Evolutionary conservation across 805 yeast species (phyloP).

Genomic region (Clavispora santaluciae): DNA sequence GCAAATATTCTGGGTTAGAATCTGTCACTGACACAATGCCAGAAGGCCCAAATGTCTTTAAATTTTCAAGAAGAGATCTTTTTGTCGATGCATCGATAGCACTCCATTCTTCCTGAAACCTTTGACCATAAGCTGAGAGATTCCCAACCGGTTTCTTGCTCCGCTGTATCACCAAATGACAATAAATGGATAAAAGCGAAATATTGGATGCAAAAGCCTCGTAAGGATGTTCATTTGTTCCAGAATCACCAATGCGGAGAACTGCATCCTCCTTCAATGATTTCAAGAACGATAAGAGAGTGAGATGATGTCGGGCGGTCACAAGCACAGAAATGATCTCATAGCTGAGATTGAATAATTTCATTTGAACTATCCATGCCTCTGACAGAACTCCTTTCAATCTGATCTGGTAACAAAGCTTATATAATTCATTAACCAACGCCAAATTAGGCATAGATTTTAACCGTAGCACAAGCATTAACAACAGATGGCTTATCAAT

Average conservation of each 20-base stretch:
- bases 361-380: conserved; percentile 16
- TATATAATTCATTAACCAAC: conserved; percentile 41
- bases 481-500: conserved; percentile 21
- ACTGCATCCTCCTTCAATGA: conserved; percentile 19
- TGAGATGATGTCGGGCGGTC: conserved; percentile 26
- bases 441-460: conserved; percentile 39
- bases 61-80: not conserved
- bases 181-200: conserved; percentile 9
- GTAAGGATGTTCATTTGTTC: conserved; percentile 1
- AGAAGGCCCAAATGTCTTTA: not conserved
- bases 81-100: not conserved
- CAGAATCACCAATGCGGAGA: not conserved
- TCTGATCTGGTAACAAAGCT: conserved; percentile 35
- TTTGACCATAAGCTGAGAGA: not conserved
- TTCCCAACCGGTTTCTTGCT: not conserved
- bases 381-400: conserved; percentile 20
- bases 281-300: conserved; percentile 23
- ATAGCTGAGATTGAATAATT: conserved; percentile 28
- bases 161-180: not conserved
- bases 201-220: conserved; percentile 18
- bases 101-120: not conserved
- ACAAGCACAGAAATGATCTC: conserved; percentile 26
- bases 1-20: not conserved
- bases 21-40: not conserved
- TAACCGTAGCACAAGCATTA: conserved; percentile 34